A percentile compares a stretch with the other conserved stretches of the same genome.
These are phyloP conservation scores for Coemansia sp. DNA, from an alignment of 192 early-diverging fungal genomes.

Conservation along the genomic window DNA sequence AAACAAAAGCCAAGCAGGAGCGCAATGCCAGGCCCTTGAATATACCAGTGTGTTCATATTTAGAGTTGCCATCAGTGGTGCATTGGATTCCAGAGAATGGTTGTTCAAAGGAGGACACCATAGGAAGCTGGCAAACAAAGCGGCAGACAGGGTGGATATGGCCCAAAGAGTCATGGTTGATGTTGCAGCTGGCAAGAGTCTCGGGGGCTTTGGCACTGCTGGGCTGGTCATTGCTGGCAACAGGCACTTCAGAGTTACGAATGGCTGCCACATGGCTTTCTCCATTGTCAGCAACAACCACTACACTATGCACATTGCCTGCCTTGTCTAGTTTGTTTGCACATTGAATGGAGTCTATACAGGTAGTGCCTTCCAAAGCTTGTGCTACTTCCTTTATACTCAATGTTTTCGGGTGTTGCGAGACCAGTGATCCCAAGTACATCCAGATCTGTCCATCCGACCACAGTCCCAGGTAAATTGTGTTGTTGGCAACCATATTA, in stretches of 20 bases:
- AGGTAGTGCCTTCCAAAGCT: slow-evolving; percentile 40
- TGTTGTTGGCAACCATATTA: slow-evolving; percentile 55
- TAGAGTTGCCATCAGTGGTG: slow-evolving; percentile 26
- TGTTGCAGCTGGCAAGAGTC: slow-evolving; percentile 47
- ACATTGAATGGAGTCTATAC: neutral
- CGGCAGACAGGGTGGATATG: slow-evolving; percentile 43
- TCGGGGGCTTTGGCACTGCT: slow-evolving; percentile 34
- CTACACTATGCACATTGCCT: no score
- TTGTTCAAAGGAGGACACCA: slow-evolving; percentile 34
- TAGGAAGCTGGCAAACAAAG: slow-evolving; percentile 45
- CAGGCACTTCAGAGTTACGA: neutral
- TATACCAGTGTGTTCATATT: slow-evolving; percentile 34
- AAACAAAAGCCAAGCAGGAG: slow-evolving; percentile 25
- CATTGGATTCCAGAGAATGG: slow-evolving; percentile 44
- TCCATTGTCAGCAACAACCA: no score
- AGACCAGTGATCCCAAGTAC: slow-evolving; percentile 47
- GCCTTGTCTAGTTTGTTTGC: slow-evolving; percentile 3
- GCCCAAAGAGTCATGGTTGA: slow-evolving; percentile 36
- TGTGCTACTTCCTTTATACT: slow-evolving; percentile 48
- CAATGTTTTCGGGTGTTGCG: slow-evolving; percentile 41
- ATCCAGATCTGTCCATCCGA: slow-evolving; percentile 46
- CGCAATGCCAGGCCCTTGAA: slow-evolving; percentile 46
- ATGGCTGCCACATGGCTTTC: no score
- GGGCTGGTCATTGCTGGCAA: slow-evolving; percentile 21
- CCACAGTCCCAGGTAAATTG: slow-evolving; percentile 54